phyloP scores from a whole-genome alignment of 2,329 filamentous ascomycete genomes.

The Ramularia collo-cygni region DNA sequence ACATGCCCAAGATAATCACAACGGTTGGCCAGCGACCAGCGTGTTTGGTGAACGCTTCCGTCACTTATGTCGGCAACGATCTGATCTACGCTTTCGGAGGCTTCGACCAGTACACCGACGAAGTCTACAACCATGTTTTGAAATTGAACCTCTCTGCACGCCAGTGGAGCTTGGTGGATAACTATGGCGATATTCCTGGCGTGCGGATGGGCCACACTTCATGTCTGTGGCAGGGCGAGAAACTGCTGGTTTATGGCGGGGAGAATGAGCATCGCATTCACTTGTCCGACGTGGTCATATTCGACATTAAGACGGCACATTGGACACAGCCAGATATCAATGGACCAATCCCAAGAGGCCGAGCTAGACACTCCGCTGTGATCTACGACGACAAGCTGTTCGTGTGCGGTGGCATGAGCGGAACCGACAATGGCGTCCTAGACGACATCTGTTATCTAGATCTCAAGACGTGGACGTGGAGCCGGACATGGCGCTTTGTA shows the following conservation, averaged over 20 bases:
- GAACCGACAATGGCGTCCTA: conserved; percentile 82
- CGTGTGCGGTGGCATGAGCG: conserved; percentile 90
- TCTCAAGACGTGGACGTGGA: conserved; percentile 97
- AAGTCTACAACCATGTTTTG: conserved; percentile 97
- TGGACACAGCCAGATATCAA: conserved; percentile 90
- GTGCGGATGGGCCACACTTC: conserved; percentile 99
- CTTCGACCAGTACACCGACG: conserved; percentile 97
- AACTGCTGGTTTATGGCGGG: conserved; percentile 93
- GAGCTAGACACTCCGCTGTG: conserved; percentile 87
- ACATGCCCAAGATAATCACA: conserved; percentile 70
- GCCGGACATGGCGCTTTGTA: conserved; percentile 89
- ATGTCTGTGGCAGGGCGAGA: conserved; percentile 86
- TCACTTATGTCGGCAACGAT: conserved; percentile 95
- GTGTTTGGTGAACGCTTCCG: conserved; percentile 92
- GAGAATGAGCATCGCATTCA: conserved; percentile 97
- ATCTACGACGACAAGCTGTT: conserved; percentile 96
- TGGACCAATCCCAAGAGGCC: conserved; percentile 78
- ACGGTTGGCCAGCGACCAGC: conserved; percentile 62
- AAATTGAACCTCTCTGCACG: conserved; percentile 78
- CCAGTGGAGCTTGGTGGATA: conserved; percentile 94
- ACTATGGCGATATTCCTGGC: conserved; percentile 95
- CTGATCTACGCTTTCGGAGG: conserved; percentile 97
- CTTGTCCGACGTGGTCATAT: conserved; percentile 90
- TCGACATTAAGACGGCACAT: conserved; percentile 87
- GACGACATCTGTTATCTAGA: conserved; percentile 97